Conservation (phyloP, 768 basidiomycete genomes). For the Pseudohyphozyma bogoriensis region DNA sequence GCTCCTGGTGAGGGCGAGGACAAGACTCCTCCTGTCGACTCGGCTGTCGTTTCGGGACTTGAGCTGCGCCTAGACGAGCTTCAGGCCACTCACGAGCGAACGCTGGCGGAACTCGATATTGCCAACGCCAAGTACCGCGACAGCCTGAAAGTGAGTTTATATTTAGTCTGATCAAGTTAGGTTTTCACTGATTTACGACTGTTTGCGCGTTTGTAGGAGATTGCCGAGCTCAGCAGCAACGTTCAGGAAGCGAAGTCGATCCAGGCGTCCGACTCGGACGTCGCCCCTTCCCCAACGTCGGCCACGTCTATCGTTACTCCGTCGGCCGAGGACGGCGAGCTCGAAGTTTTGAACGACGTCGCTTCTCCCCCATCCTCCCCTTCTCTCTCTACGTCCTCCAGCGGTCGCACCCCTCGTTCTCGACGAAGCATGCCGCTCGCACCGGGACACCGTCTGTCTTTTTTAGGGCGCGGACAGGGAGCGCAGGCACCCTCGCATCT, state of each 20-base stretch:
- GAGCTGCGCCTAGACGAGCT: conserved; percentile 60
- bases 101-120: conserved; percentile 64
- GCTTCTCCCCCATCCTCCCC: background rate
- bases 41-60: conserved; percentile 38
- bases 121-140: conserved; percentile 77
- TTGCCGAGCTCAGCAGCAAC: conserved; percentile 85
- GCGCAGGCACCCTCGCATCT: conserved; percentile 53
- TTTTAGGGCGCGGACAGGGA: conserved; percentile 31
- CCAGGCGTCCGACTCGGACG: conserved; percentile 2
- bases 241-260: conserved; percentile 70
- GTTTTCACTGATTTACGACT: too few relatives aligned
- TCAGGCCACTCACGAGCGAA: conserved; percentile 71
- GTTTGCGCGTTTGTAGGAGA: too few relatives aligned
- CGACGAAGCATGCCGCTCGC: conserved; percentile 31
- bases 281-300: conserved; percentile 4
- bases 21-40: conserved; percentile 35
- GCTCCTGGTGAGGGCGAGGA: conserved; percentile 25
- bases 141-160: too few relatives aligned
- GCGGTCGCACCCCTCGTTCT: conserved; percentile 19
- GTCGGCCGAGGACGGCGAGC: conserved; percentile 4
- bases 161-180: too few relatives aligned
- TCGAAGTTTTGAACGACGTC: conserved; percentile 7
- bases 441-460: conserved; percentile 26
- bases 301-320: background rate
- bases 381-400: background rate